Base-by-base conservation (phyloP, 2,329 filamentous ascomycete species). In the Pyricularia sp. region DNA sequence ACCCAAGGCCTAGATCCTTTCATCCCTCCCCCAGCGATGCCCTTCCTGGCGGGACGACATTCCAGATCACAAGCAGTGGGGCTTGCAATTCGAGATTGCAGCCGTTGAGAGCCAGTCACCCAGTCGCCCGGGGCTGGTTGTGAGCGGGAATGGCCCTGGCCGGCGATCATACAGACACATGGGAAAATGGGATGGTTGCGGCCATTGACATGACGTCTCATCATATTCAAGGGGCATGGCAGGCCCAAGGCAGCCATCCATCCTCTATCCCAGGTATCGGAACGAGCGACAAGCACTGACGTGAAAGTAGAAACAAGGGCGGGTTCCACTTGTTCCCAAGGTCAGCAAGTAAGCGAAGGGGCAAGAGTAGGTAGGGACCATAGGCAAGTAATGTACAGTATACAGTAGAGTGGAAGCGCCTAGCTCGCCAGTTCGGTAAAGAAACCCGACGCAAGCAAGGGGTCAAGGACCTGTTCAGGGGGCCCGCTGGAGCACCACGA, bases 101-200 rank as follows among this genome's bases (percentile, higher is more conserved):
- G 16, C 19, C 40, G 40, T 49, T 49, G 40, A 49, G 33, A 31
- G 30, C 5, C 6, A 6, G 35, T 16, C 40, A 49, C 5, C 40
- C 40, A 19, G 5, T 16, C 40, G 5, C 40, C 16, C 19, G 16
- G 12, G 33, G 33, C 2, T 35, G 33, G 40, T 49, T 9, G 19
- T 49, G 40, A 19, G 40, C 19, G 40, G 40, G 40, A 35, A n/a
- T n/a, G 40, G 30, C n/a, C 60, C 60, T 35, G n/a, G 26, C 12
- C 40, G 62, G 31, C 62, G 62, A 63, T 63, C 62, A 63, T 26
- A 63, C 62, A 49, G 40, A 49, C 62, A 53, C 62, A 35, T 49
- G n/a, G 22, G 40, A 63, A 5, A 35, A 63, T 57, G 62, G 62
- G 62, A 63, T 19, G 62, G 62, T 24, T 24, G 13, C 22, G 62